phyloP scores from a whole-genome alignment of 2,329 filamentous ascomycete genomes.

The Alternaria brassicae region DNA sequence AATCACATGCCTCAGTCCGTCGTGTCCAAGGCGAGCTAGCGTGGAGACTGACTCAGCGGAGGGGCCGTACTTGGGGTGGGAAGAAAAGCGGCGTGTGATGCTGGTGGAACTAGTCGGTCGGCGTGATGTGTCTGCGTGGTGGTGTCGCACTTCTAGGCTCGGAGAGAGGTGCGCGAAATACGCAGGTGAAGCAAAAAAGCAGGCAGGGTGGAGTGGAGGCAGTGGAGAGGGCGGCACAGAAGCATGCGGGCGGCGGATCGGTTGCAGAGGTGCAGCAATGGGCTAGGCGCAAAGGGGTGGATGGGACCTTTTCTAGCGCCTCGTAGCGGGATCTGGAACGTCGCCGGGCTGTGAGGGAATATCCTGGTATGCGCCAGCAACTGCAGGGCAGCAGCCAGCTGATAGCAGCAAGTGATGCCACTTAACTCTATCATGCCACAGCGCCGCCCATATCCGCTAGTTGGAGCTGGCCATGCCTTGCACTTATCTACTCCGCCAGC shows the following conservation, averaged over 20 bases:
- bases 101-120: not conserved
- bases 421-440: slow-evolving; percentile 10
- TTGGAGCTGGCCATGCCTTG: not conserved
- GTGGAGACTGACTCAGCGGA: not conserved
- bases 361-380: slow-evolving; percentile 13
- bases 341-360: slow-evolving; percentile 8
- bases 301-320: not conserved
- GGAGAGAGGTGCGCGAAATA: not conserved
- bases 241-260: not conserved
- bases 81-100: not conserved
- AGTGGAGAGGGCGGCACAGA: not conserved
- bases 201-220: not conserved
- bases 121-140: not conserved
- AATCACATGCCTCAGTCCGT: not conserved
- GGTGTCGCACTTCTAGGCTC: not conserved
- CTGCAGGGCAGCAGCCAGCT: slow-evolving; percentile 10
- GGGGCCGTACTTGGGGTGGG: not conserved
- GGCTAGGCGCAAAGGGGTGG: not conserved
- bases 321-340: slow-evolving; percentile 24
- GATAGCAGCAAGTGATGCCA: slow-evolving; percentile 8
- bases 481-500: not conserved
- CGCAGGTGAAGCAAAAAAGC: slow-evolving; percentile 2
- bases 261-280: not conserved
- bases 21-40: not conserved
- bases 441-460: not conserved